Percentiles rank a stretch among this genome's conserved stretches.
These are phyloP conservation scores for Aspergillus terreus DNA, from an alignment of 2,329 filamentous ascomycete genomes.

Conservation along the genomic window DNA sequence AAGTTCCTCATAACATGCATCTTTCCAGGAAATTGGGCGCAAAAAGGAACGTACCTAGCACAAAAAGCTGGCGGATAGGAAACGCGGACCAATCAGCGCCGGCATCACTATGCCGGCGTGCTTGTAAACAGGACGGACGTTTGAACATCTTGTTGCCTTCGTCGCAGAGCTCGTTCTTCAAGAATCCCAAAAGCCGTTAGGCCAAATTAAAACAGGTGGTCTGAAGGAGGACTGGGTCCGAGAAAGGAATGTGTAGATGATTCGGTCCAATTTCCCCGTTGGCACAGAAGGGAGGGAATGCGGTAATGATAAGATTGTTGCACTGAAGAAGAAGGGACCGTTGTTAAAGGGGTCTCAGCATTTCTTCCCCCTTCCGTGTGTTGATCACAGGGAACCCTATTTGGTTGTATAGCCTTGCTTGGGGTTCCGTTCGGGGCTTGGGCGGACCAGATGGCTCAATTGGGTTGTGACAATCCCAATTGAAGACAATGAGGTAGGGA, in stretches of 20 bases:
- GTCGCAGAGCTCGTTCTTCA: background rate
- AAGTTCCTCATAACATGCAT: background rate
- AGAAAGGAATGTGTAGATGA: conserved; percentile 22
- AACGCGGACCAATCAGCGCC: conserved; percentile 44
- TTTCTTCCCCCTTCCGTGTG: conserved; percentile 18
- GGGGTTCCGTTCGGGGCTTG: background rate
- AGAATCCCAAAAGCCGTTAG: conserved; percentile 1
- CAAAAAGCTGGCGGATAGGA: conserved; percentile 55
- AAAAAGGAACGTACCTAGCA: conserved; percentile 37
- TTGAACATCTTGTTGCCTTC: conserved; percentile 27
- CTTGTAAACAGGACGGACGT: conserved; percentile 30
- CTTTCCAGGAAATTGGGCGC: conserved; percentile 14
- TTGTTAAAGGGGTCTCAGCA: conserved; percentile 20
- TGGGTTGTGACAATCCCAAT: background rate
- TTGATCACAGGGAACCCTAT: conserved; percentile 7
- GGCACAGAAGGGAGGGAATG: conserved; percentile 30
- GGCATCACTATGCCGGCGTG: conserved; percentile 26
- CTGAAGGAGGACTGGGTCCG: conserved; percentile 11
- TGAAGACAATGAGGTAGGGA: background rate
- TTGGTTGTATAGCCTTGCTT: background rate
- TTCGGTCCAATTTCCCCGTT: conserved; percentile 23
- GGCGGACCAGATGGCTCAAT: background rate
- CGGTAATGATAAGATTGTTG: conserved; percentile 22
- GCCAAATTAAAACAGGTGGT: conserved; percentile 2
- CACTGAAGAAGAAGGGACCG: conserved; percentile 16